Percentiles rank a stretch among this genome's conserved stretches.
Conservation (phyloP, 371 early-diverging fungal genomes). For the Rhizomucor miehei region DNA sequence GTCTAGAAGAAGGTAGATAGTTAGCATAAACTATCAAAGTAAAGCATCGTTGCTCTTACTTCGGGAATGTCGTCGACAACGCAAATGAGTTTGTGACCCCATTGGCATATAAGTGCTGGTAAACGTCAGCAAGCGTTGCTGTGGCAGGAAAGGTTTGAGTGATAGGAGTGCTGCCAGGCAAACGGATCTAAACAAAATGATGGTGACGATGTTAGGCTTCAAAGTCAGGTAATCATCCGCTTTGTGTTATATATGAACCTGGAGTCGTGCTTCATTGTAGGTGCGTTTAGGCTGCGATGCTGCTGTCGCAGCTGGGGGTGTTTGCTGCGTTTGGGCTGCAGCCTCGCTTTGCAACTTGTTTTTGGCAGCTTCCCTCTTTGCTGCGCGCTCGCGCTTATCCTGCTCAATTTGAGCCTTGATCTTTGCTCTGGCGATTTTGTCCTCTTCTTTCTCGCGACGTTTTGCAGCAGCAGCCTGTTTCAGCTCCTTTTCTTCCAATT, state of each 20-base stretch:
- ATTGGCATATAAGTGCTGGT: constrained; percentile 57
- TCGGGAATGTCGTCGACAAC: constrained; percentile 72
- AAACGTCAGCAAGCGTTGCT: constrained; percentile 65
- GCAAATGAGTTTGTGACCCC: constrained; percentile 60
- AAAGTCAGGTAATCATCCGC: background rate
- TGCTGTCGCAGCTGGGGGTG: constrained; percentile 14
- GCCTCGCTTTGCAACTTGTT: constrained; percentile 3
- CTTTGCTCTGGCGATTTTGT: constrained; percentile 68
- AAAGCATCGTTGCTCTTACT: constrained; percentile 24
- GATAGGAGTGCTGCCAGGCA: constrained; percentile 51
- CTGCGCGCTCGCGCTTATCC: constrained; percentile 76
- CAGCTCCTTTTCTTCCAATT: constrained; percentile 72
- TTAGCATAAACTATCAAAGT: background rate
- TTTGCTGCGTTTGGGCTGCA: constrained; percentile 14
- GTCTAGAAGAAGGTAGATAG: constrained; percentile 13
- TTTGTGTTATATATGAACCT: constrained; percentile 47
- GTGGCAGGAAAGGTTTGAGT: constrained; percentile 72
- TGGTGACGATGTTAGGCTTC: too few species aligned
- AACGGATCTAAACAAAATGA: constrained; percentile 42
- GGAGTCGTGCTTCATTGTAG: constrained; percentile 70
- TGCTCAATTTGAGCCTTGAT: constrained; percentile 87
- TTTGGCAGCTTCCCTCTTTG: constrained; percentile 38
- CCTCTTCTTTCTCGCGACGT: constrained; percentile 79
- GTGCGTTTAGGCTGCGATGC: constrained; percentile 44
- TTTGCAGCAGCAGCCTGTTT: constrained; percentile 69